These are phyloP conservation scores for Oryza longistaminata DNA, from an alignment of 176 grass and related monocot species.

Conservation along the genomic window DNA sequence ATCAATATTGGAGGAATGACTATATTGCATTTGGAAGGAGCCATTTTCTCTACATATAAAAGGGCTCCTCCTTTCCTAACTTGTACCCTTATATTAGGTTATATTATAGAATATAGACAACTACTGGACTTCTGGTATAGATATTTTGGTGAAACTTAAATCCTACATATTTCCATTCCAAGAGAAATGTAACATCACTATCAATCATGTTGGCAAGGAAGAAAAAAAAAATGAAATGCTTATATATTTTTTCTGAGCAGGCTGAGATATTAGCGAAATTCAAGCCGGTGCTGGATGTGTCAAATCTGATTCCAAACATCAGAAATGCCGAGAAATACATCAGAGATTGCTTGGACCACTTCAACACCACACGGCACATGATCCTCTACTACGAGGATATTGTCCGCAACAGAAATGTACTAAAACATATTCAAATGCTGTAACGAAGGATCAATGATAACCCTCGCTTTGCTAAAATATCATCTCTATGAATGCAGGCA, in stretches of 20 bases:
- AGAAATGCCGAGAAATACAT: constrained; percentile 61
- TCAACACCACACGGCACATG: constrained; percentile 62
- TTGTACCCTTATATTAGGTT: not conserved
- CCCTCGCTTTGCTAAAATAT: not conserved
- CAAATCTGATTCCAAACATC: constrained; percentile 59
- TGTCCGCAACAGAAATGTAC: constrained; percentile 61
- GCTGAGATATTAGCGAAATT: constrained; percentile 89
- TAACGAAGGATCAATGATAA: not conserved
- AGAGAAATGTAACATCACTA: not conserved
- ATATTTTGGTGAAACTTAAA: not conserved
- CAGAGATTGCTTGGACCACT: constrained; percentile 61
- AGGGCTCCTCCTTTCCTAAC: not conserved
- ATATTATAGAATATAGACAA: not conserved
- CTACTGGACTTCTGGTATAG: not conserved
- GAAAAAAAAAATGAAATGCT: not conserved
- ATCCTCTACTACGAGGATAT: constrained; percentile 90
- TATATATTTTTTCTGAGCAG: constrained; percentile 41
- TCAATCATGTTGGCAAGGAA: not conserved
- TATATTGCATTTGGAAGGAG: not conserved
- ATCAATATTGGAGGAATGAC: not conserved
- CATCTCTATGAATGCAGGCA: constrained; percentile 44
- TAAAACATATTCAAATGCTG: not conserved
- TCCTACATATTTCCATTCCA: not conserved
- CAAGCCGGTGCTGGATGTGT: constrained; percentile 67
- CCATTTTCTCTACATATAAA: not conserved